These are phyloP conservation scores for Arabis alpina DNA, from an alignment of 345 rosid species.

Conservation along the genomic window DNA sequence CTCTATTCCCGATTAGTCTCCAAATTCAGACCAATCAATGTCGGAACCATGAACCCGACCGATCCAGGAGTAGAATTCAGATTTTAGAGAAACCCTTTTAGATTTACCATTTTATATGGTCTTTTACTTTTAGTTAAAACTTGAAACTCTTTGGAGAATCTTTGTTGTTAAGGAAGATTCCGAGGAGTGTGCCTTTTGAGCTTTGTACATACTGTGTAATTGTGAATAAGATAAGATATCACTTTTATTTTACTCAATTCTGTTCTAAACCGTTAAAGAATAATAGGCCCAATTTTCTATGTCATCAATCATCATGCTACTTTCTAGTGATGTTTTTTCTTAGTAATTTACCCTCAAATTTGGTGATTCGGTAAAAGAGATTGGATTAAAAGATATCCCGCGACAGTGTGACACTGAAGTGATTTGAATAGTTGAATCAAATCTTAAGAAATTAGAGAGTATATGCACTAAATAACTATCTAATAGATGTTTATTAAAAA, in stretches of 20 bases:
- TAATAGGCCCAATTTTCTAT: no score
- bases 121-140: neutral
- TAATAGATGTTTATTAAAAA: no score
- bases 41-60: neutral
- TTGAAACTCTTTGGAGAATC: conserved; percentile 4
- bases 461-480: no score
- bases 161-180: conserved; percentile 15
- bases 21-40: neutral
- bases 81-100: neutral
- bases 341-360: no score
- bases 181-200: neutral
- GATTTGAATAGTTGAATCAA: no score
- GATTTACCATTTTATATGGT: neutral
- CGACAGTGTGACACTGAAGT: no score
- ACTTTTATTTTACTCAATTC: neutral
- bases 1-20: conserved; percentile 36
- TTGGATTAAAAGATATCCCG: no score
- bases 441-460: no score
- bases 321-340: no score
- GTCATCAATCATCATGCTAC: no score
- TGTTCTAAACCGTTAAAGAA: no score
- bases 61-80: neutral
- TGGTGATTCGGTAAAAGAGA: no score
- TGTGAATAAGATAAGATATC: conserved; percentile 1
- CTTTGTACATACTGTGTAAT: conserved; percentile 4